Percentiles rank a stretch among this genome's conserved stretches.
Evolutionary conservation across 305 asterid genomes (phyloP).

Genomic region (Fraxinus sp.): DNA sequence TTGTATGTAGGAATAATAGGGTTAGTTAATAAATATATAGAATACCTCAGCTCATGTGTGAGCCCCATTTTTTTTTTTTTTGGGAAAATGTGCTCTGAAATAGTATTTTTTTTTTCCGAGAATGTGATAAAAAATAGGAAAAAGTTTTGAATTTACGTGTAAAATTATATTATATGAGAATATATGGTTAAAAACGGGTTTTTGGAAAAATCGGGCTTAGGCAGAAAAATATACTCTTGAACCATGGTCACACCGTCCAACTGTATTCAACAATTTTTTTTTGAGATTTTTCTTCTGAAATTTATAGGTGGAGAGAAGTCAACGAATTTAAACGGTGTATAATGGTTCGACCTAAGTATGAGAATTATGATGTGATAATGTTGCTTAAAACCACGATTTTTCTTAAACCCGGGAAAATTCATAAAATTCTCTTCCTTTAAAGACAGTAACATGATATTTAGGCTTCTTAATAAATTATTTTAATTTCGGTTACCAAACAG

Average conservation of each 20-base stretch:
- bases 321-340: background rate
- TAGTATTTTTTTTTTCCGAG: no score
- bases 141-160: no score
- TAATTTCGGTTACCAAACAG: slow-evolving; percentile 36
- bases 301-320: background rate
- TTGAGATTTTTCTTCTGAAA: background rate
- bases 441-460: background rate
- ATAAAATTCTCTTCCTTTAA: slow-evolving; percentile 7
- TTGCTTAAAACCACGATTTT: background rate
- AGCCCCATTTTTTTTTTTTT: no score
- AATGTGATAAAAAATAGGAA: background rate
- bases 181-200: no score
- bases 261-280: background rate
- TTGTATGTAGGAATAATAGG: background rate
- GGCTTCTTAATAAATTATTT: background rate
- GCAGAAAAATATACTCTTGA: background rate
- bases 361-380: background rate
- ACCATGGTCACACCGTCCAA: background rate
- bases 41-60: background rate
- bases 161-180: no score
- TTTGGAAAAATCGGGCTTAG: no score
- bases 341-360: background rate
- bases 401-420: background rate
- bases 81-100: no score
- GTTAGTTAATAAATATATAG: background rate